Conservation (phyloP, 495 filamentous ascomycete species). For the Aspergillus ostianus region DNA sequence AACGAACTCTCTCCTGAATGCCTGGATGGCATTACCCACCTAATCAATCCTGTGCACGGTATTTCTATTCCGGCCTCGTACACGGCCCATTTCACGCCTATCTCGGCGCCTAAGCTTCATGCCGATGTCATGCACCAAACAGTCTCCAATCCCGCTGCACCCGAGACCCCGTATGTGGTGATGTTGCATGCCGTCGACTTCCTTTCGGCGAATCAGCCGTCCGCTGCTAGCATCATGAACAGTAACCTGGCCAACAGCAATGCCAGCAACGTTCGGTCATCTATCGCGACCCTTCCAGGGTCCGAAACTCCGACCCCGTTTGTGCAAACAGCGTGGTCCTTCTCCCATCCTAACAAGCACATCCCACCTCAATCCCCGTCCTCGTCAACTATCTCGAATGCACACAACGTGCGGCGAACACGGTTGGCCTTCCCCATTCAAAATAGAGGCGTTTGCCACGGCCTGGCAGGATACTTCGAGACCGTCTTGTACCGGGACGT, state of each 20-base stretch:
- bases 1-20: constrained; percentile 92
- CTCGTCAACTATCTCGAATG: constrained; percentile 57
- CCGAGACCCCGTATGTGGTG: constrained; percentile 87
- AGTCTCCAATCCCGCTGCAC: constrained; percentile 62
- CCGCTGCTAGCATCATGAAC: constrained; percentile 15
- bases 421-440: constrained; percentile 69
- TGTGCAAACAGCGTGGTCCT: constrained; percentile 49
- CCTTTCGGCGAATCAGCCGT: constrained; percentile 51
- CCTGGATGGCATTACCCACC: constrained; percentile 82
- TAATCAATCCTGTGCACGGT: constrained; percentile 72
- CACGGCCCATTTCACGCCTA: constrained; percentile 85
- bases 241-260: constrained; percentile 11
- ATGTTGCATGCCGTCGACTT: constrained; percentile 87
- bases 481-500: constrained; percentile 79
- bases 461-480: constrained; percentile 94
- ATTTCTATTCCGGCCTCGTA: constrained; percentile 94
- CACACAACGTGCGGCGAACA: constrained; percentile 81
- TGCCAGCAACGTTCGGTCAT: constrained; percentile 25
- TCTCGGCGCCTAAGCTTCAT: constrained; percentile 83
- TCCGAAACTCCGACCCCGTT: constrained; percentile 33
- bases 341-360: constrained; percentile 46
- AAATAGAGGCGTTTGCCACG: constrained; percentile 81
- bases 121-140: constrained; percentile 68
- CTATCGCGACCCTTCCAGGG: constrained; percentile 29
- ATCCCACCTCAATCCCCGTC: constrained; percentile 35